Evolutionary conservation across 2,329 filamentous ascomycete species (phyloP), one percentile per base, ranked within the genome.

Genomic region (Fusarium avenaceum): DNA sequence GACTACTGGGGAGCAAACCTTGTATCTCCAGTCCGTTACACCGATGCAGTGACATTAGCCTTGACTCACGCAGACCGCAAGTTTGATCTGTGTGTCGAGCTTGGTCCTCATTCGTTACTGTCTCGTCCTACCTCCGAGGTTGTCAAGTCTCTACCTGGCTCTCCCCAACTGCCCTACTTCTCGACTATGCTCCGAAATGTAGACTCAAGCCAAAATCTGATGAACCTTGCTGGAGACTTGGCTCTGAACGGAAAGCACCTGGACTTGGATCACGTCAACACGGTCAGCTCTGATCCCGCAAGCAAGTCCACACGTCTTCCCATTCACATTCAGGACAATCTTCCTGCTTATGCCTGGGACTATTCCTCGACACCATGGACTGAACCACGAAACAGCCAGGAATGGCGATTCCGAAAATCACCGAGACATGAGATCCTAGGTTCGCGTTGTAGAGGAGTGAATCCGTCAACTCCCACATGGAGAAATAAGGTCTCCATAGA

Each of bases 401-500:
- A 72, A 47, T 72, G 70, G 70, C 70, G 70, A 30, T 72, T 72
- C 20, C 50, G 70, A 1, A 72, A 72, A 19, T 42, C 64, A 19
- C 67, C 70, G 6, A 56, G 70, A 15, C 70, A 72, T 56, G 70
- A 72, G 55, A 72, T 72, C 40, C 22, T 72, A 6, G 70, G 70
- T 38, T 69, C 70, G 3, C 67, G 70, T 10, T 72, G 70, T 20
- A 58, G 70, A 62, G 70, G 70, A n/a, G 64, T 57, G 14, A 72
- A 72, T 20, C 70, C 70, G 46, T 69, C 70, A n/a, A 70, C 70
- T 42, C 70, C 70, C 10, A 71, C 70, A 13, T 72, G 70, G 70
- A 71, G 70, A 52, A 72, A 72, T 33, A 72, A 61, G 55, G 67
- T 72, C n/a, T 72, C 69, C 4, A 60, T 72, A 11, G 69, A 72